Evolutionary conservation across 192 early-diverging fungal species (phyloP), one percentile per base, ranked within the genome.

Genomic region (Coemansia nantahalensis): DNA sequence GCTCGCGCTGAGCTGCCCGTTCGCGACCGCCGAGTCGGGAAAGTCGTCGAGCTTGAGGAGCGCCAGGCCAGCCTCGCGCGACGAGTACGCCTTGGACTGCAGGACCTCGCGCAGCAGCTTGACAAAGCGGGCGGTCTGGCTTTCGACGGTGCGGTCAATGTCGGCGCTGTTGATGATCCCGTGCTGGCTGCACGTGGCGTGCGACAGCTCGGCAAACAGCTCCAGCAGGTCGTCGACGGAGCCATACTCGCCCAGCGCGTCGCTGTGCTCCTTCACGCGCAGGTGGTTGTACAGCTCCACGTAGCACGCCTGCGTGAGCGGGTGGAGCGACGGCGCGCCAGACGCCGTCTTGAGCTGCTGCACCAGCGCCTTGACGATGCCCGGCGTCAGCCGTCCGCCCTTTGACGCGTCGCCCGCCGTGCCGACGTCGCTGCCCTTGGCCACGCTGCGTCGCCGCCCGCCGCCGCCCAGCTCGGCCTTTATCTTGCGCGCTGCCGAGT

Each of bases 1-100:
- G 1, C 12, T 36, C 18, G 39, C 24, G 3, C 31, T 35, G 19
- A 13, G 18, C 21, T 32, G 42, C 19, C 45, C 47, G 17, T 58
- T 62, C 21, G 51, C 43, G 5, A 51, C 33, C 2, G 51, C 28
- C 1, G 44, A 18, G 13, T 62, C 59, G 3, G 54, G 55, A 10
- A 58, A 68, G 38, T 77, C 73, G 39, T 77, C 73, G 32, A 77
- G 51, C 44, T 62, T 77, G 19, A 77, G 39, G 39, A 77, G 62
- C 47, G 62, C 73, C 22, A 61, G 26, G 3, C 73, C 73, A 5
- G 73, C 73, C 33, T 77, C 73, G 33, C 73, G 73, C 43, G 73
- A 77, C 3, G 66, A 56, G 39, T 65, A 65, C 11, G 65, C 65
- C 48, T 71, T 67, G 32, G 63, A 45, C 56, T 78, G 67, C 54